A percentile compares a stretch with the other conserved stretches of the same genome.
These are phyloP conservation scores for Coleophoma eucalyptorum DNA, from an alignment of 2,329 filamentous ascomycete genomes.

Conservation along the genomic window DNA sequence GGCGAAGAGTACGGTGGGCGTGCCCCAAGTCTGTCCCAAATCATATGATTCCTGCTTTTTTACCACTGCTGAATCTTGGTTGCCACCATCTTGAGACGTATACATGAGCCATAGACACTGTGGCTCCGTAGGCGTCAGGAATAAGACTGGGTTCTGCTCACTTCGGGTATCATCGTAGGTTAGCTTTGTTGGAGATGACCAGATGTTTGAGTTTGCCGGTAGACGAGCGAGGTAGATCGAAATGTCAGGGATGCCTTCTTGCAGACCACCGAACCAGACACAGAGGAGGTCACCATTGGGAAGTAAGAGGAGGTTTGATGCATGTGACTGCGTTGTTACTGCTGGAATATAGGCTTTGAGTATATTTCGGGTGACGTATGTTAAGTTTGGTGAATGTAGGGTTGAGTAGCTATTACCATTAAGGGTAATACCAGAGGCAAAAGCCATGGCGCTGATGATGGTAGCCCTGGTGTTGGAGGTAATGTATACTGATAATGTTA, in stretches of 20 bases:
- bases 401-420: neutral
- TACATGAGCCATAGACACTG: constrained; percentile 35
- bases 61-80: constrained; percentile 37
- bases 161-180: constrained; percentile 35
- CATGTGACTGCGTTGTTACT: constrained; percentile 38
- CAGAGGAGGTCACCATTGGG: constrained; percentile 37
- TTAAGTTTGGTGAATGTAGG: neutral
- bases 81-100: constrained; percentile 39
- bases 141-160: constrained; percentile 41
- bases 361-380: neutral
- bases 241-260: constrained; percentile 40
- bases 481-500: too few species aligned
- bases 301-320: constrained; percentile 38
- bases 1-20: constrained; percentile 26
- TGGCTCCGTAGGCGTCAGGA: constrained; percentile 29
- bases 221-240: constrained; percentile 37
- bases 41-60: constrained; percentile 32
- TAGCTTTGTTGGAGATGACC: constrained; percentile 31
- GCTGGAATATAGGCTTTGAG: constrained; percentile 26
- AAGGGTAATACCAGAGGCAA: neutral
- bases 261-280: constrained; percentile 41
- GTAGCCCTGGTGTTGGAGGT: too few species aligned
- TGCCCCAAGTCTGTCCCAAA: constrained; percentile 32
- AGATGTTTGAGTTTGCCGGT: constrained; percentile 22
- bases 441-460: neutral